These are phyloP conservation scores for Omphalotus guepiniiformis DNA, from an alignment of 768 basidiomycete species.

Conservation along the genomic window DNA sequence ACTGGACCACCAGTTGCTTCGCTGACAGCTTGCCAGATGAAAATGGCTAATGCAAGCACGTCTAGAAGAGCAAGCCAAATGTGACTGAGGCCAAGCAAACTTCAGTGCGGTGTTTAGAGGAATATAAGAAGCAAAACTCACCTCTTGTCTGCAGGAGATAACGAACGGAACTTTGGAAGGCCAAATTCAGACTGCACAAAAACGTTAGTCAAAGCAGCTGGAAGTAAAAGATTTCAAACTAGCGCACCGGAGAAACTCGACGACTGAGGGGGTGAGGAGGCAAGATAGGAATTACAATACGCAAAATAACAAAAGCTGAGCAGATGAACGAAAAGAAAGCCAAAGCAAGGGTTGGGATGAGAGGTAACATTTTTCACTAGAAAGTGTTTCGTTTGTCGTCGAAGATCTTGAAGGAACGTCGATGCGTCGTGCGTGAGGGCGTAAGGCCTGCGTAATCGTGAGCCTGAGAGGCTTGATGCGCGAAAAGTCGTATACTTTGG, in stretches of 20 bases:
- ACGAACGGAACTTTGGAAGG: conserved; percentile 60
- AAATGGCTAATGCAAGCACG: conserved; percentile 53
- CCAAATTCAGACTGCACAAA: conserved; percentile 66
- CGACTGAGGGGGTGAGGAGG: conserved; percentile 70
- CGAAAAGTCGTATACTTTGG: not conserved
- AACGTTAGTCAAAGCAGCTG: conserved; percentile 16
- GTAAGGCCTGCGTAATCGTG: conserved; percentile 34
- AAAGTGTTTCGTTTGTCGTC: conserved; percentile 16
- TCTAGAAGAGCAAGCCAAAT: conserved; percentile 71
- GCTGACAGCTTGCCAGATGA: conserved; percentile 60
- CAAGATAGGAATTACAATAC: conserved; percentile 69
- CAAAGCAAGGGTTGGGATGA: conserved; percentile 61
- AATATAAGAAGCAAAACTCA: conserved; percentile 2
- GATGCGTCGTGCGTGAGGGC: conserved; percentile 38
- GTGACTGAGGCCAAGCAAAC: conserved; percentile 32
- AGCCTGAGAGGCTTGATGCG: not conserved
- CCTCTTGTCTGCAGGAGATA: conserved; percentile 65
- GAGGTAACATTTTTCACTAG: conserved; percentile 54
- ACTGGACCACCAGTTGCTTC: conserved; percentile 47
- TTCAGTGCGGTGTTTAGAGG: not conserved
- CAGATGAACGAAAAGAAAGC: conserved; percentile 68
- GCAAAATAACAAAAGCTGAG: conserved; percentile 73
- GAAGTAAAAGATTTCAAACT: conserved; percentile 3
- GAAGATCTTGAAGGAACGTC: conserved; percentile 40
- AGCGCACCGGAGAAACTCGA: conserved; percentile 67